Evolutionary conservation across 1,284 basidiomycete species (phyloP).

Genomic region (Ganoderma sinense): DNA sequence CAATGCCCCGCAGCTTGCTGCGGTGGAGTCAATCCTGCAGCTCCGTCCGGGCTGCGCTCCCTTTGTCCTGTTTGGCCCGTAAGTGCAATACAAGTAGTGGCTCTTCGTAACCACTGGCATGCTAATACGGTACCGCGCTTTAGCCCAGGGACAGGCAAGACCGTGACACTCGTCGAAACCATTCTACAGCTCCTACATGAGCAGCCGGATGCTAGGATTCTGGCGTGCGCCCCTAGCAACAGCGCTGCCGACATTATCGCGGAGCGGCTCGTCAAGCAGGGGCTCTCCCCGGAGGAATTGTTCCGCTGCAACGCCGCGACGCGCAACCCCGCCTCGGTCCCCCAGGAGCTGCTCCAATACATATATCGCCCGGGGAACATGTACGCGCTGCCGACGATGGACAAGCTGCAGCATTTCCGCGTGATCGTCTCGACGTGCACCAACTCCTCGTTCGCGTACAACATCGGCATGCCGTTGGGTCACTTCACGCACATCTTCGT

Average conservation of each 20-base stretch:
- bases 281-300: slow-evolving; percentile 47
- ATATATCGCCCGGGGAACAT: slow-evolving; percentile 48
- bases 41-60: slow-evolving; percentile 56
- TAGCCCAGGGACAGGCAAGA: slow-evolving; percentile 76
- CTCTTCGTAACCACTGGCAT: not conserved
- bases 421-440: slow-evolving; percentile 70
- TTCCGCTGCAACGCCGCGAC: slow-evolving; percentile 75
- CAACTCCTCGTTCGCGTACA: slow-evolving; percentile 62
- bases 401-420: slow-evolving; percentile 51
- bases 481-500: slow-evolving; percentile 71
- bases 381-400: slow-evolving; percentile 55
- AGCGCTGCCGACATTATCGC: slow-evolving; percentile 71
- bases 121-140: not conserved
- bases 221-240: slow-evolving; percentile 73
- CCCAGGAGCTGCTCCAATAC: slow-evolving; percentile 50
- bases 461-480: slow-evolving; percentile 61
- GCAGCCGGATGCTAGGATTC: slow-evolving; percentile 54
- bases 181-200: slow-evolving; percentile 62
- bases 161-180: slow-evolving; percentile 70
- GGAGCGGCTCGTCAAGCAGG: slow-evolving; percentile 46
- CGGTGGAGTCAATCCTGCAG: slow-evolving; percentile 58
- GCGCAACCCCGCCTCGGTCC: slow-evolving; percentile 52
- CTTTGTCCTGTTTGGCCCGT: slow-evolving; percentile 75
- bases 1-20: slow-evolving; percentile 61
- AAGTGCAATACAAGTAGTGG: no score